phyloP scores from a whole-genome alignment of 2,329 filamentous ascomycete genomes.

The Whalleya microplaca region DNA sequence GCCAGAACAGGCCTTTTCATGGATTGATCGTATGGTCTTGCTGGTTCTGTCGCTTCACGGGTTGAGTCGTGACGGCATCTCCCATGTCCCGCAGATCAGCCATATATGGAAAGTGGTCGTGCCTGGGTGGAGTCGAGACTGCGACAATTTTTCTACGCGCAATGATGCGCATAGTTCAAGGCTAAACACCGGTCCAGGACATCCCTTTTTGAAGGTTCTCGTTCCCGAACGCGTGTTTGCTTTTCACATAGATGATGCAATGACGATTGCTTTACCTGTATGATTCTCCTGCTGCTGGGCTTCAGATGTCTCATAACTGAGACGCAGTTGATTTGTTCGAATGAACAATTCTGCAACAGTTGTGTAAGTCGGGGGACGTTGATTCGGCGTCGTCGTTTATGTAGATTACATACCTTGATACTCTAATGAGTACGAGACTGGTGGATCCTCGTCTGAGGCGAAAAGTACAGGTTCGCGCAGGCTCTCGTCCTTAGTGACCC shows the following conservation, averaged over 20 bases:
- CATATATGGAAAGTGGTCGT: constrained; percentile 6
- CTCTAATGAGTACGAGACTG: constrained; percentile 70
- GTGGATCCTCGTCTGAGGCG: constrained; percentile 63
- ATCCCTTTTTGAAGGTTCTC: constrained; percentile 2
- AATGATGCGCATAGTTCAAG: constrained; percentile 8
- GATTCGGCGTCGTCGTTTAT: background rate
- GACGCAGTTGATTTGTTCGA: constrained; percentile 63
- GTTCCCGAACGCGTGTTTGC: constrained; percentile 1
- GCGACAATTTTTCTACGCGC: constrained; percentile 1
- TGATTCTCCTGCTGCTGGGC: constrained; percentile 58
- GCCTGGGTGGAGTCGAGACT: background rate
- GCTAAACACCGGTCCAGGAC: constrained; percentile 3
- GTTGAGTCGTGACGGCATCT: constrained; percentile 5
- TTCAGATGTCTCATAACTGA: constrained; percentile 67
- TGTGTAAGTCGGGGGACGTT: constrained; percentile 11
- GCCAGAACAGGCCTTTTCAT: constrained; percentile 11
- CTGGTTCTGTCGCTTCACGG: constrained; percentile 15
- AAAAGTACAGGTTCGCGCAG: constrained; percentile 57
- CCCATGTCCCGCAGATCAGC: constrained; percentile 7
- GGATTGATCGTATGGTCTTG: constrained; percentile 21
- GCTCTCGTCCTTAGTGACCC: constrained; percentile 57
- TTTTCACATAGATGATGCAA: constrained; percentile 52
- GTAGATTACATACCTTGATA: constrained; percentile 64
- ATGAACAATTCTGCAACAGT: constrained; percentile 66
- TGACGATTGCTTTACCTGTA: constrained; percentile 69